Percentiles rank a stretch among this genome's conserved stretches.
Conservation (phyloP, 352 stramenopile species). For the Blastocystis sp. region DNA sequence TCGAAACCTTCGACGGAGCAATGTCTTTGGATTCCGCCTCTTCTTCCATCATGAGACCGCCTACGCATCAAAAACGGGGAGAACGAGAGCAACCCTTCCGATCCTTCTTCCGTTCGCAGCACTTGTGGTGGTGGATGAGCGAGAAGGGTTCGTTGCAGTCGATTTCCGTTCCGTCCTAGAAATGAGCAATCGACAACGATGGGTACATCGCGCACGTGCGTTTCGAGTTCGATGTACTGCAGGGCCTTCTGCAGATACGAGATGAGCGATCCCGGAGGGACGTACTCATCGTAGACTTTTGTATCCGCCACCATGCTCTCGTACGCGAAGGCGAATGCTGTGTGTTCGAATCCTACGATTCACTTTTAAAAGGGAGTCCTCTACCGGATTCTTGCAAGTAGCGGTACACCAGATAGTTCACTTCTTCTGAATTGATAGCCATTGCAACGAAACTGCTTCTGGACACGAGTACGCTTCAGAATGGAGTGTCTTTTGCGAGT, state of each 20-base stretch:
- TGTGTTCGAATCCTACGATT: slow-evolving; percentile 67
- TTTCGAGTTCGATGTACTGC: slow-evolving; percentile 70
- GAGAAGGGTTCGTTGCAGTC: slow-evolving; percentile 71
- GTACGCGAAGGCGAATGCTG: slow-evolving; percentile 70
- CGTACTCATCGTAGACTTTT: slow-evolving; percentile 62
- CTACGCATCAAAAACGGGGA: not conserved
- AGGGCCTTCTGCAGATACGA: slow-evolving; percentile 68
- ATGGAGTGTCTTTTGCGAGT: no score
- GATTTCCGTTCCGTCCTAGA: slow-evolving; percentile 65
- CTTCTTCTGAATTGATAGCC: slow-evolving; percentile 71
- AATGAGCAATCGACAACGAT: not conserved
- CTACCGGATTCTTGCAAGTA: slow-evolving; percentile 73
- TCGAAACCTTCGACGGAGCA: slow-evolving; percentile 3
- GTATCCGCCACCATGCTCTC: slow-evolving; percentile 62
- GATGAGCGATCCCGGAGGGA: slow-evolving; percentile 49
- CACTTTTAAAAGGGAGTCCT: not conserved
- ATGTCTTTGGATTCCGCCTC: slow-evolving; percentile 58
- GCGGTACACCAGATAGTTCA: slow-evolving; percentile 71
- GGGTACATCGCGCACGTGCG: slow-evolving; percentile 58
- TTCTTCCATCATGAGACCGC: not conserved
- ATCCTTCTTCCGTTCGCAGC: slow-evolving; percentile 39
- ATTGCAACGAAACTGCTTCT: no score
- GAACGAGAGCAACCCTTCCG: not conserved
- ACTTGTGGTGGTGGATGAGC: slow-evolving; percentile 65
- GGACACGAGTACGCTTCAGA: no score